Evolutionary conservation across 371 early-diverging fungal genomes (phyloP).

Genomic region (Amoeboaphelidium protococcarum): DNA sequence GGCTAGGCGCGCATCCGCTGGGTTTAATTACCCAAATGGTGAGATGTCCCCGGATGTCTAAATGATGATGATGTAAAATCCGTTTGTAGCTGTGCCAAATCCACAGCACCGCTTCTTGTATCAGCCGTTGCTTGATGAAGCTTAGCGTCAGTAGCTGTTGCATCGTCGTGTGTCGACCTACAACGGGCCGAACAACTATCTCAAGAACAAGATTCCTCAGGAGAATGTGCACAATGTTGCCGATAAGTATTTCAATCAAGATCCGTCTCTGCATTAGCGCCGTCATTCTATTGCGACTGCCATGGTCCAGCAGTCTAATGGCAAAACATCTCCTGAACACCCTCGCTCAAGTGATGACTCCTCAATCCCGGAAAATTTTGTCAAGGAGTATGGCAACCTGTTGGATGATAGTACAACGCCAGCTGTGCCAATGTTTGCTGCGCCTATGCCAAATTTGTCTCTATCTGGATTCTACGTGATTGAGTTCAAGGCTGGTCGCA

Average conservation of each 20-base stretch:
- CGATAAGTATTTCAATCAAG: not conserved
- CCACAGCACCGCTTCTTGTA: not conserved
- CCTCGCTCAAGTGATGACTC: not conserved
- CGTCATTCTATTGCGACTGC: not conserved
- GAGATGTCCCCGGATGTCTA: not conserved
- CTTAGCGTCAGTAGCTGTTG: no score
- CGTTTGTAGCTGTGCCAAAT: not conserved
- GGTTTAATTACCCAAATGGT: not conserved
- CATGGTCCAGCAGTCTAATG: not conserved
- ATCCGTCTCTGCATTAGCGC: not conserved
- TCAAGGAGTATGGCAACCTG: not conserved
- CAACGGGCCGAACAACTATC: not conserved
- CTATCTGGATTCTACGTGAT: slow-evolving; percentile 21
- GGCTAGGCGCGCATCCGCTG: not conserved
- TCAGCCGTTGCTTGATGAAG: no score
- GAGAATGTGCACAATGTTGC: not conserved
- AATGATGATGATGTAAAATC: not conserved
- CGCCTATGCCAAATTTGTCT: not conserved
- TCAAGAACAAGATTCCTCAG: not conserved
- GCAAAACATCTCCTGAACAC: not conserved
- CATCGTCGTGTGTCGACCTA: not conserved
- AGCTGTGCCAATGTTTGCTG: not conserved
- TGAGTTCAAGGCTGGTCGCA: slow-evolving; percentile 67
- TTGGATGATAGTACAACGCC: not conserved
- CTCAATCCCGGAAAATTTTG: not conserved